Percentiles rank a stretch among this genome's conserved stretches.
Conservation (phyloP, 73 alveolate genomes). For the Paramecium primaurelia region DNA sequence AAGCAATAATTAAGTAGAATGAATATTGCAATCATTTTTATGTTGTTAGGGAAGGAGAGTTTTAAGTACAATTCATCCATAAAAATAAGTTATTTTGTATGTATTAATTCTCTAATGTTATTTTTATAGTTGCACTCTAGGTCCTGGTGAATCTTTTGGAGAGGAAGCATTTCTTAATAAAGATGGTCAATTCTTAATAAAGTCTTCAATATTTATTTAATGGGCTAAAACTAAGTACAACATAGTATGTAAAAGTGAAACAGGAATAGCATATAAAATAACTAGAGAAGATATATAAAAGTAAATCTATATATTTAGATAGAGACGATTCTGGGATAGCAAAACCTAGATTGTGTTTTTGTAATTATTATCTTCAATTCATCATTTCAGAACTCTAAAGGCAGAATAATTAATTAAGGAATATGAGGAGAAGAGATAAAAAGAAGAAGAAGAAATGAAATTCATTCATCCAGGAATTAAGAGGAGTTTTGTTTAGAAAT, state of each 20-base stretch:
- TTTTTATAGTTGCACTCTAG: background rate
- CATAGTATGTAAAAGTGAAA: slow-evolving; percentile 1
- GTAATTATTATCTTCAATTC: background rate
- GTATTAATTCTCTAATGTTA: background rate
- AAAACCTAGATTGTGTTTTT: slow-evolving; percentile 25
- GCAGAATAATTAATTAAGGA: background rate
- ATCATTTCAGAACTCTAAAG: background rate
- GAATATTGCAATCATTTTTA: slow-evolving; percentile 6
- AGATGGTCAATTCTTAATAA: background rate
- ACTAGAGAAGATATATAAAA: slow-evolving; percentile 33
- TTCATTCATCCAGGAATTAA: background rate
- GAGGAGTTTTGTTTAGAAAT: background rate
- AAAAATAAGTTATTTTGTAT: background rate
- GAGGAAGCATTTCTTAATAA: slow-evolving; percentile 11
- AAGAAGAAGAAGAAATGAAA: background rate
- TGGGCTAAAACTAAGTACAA: slow-evolving; percentile 16
- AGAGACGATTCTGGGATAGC: slow-evolving; percentile 48
- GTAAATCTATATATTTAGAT: background rate
- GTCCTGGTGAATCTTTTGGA: slow-evolving; percentile 44
- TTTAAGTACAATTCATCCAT: slow-evolving; percentile 23
- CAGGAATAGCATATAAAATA: background rate
- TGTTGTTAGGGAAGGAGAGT: slow-evolving; percentile 30
- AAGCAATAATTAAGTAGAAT: background rate
- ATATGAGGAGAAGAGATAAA: background rate
- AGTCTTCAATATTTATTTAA: background rate